Conservation (phyloP, 1,139 yeast genomes). For the Diutina siamensis region DNA sequence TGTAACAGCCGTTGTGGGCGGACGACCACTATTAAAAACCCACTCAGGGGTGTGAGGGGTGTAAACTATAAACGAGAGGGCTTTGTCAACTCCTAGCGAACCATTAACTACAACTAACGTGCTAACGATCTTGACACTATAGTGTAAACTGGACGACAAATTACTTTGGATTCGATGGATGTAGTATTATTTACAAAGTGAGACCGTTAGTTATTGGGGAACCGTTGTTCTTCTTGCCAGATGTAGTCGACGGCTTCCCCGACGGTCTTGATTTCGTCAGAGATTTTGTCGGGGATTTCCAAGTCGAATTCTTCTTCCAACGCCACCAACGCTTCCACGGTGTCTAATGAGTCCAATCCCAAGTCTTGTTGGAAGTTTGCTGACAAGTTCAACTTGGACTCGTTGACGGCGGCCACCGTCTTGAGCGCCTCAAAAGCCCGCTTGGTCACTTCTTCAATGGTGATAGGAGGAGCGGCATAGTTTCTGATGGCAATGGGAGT, state of each 20-base stretch:
- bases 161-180: neutral
- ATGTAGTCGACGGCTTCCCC: slow-evolving; percentile 59
- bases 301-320: slow-evolving; percentile 64
- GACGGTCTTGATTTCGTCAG: slow-evolving; percentile 59
- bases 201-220: slow-evolving; percentile 9
- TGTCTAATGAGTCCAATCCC: slow-evolving; percentile 61
- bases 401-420: slow-evolving; percentile 41
- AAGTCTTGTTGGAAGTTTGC: slow-evolving; percentile 51
- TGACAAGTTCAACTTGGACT: slow-evolving; percentile 24
- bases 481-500: slow-evolving; percentile 13
- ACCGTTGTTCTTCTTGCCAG: slow-evolving; percentile 35
- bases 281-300: slow-evolving; percentile 57
- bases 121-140: no score
- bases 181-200: neutral
- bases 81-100: no score
- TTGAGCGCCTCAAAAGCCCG: slow-evolving; percentile 41
- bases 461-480: slow-evolving; percentile 36
- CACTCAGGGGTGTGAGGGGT: no score
- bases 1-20: no score
- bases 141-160: no score
- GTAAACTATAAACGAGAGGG: no score
- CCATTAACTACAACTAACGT: no score
- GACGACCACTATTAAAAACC: no score
- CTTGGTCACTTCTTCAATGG: slow-evolving; percentile 34
- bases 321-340: slow-evolving; percentile 62